Base-by-base conservation (phyloP, 441 rosid species). In the Pelargonium fulgidum region DNA sequence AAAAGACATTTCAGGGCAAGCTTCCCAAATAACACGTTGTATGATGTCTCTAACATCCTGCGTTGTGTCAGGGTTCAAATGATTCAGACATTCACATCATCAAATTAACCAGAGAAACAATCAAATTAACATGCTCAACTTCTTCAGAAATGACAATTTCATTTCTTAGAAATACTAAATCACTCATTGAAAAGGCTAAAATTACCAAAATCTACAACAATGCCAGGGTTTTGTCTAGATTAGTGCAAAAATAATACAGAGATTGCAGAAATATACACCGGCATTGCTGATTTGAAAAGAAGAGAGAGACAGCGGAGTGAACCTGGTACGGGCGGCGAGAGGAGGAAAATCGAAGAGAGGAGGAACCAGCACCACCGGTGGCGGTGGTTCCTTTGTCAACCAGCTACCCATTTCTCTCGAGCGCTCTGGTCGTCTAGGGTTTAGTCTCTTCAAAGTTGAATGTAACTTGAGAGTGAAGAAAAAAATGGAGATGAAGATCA, bases 341-440 rank as follows among this genome's bases (percentile, higher is more conserved):
- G 98, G 98, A 41, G 96, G 98, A 77, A 84, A 93, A 68, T 91
- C 98, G 73, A 91, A 91, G 70, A 91, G 91, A 10, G 96, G 96
- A 29, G 97, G 98, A 10, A 93, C 97, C 17, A 93, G 85, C 14
- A 93, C 96, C 80, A 91, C 75, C 42, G 93, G 93, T 59, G 98
- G 98, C 14, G 97, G 93, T 45, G 93, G 90, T 71, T 84, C 87
- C 76, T 86, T 85, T 78, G 74, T 64, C 42, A 84, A n/a, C 73
- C 66, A 72, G 72, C 88, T 88, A 62, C 97, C 92, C 96, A 92
- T 89, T 48, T 11, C 56, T 1, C 14, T 48, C 56, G n/a, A n/a
- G n/a, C n/a, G n/a, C n/a, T 48, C 56, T 13, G 56, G 3, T 26
- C 17, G 56, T 48, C 56, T 48, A 48, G 56, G 56, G 56, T 48